Conservation (phyloP, 1,139 yeast species). For the Pneumocystis jirovecii region DNA sequence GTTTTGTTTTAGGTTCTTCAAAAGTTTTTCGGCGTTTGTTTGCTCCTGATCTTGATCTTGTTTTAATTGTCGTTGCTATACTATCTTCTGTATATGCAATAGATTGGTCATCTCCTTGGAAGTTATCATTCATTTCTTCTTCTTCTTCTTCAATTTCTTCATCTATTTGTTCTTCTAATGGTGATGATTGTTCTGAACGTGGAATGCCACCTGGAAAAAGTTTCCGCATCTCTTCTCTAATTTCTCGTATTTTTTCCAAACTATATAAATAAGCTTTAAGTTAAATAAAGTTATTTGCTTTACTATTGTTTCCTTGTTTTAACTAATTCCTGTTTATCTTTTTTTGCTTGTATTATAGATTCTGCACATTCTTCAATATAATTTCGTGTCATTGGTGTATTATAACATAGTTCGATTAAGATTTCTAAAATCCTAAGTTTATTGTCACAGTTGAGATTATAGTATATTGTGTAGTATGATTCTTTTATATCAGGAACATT, state of each 20-base stretch:
- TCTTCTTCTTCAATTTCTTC: constrained; percentile 21
- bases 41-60: constrained; percentile 13
- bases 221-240: neutral
- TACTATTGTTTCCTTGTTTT: constrained; percentile 39
- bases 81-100: constrained; percentile 2
- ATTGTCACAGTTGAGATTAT: constrained; percentile 34
- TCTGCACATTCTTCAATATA: constrained; percentile 59
- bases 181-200: neutral
- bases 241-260: neutral
- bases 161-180: neutral
- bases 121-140: constrained; percentile 1
- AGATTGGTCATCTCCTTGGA: constrained; percentile 8
- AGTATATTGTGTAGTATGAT: constrained; percentile 27
- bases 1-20: neutral
- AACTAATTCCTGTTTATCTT: constrained; percentile 53
- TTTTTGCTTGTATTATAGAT: constrained; percentile 44
- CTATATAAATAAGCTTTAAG: neutral
- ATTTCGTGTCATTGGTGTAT: constrained; percentile 44
- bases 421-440: constrained; percentile 42
- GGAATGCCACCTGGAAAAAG: neutral
- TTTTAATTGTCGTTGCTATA: constrained; percentile 7
- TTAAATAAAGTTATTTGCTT: neutral
- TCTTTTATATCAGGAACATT: constrained; percentile 19
- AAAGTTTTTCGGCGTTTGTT: constrained; percentile 17
- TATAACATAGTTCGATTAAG: constrained; percentile 42